phyloP scores from a whole-genome alignment of 2,329 filamentous ascomycete species.

The Microdochium nivale region DNA sequence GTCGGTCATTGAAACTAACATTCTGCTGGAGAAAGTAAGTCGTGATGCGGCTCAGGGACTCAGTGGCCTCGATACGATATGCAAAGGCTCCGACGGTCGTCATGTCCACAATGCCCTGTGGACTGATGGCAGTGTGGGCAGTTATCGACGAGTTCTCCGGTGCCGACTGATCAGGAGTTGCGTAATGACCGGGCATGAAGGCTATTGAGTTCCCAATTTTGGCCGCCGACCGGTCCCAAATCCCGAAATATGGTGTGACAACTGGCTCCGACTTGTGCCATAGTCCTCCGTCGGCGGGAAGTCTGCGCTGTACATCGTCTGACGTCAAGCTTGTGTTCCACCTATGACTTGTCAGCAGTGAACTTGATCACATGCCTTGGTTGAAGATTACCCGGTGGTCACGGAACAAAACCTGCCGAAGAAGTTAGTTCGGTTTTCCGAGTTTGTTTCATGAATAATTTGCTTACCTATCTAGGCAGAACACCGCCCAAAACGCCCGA shows the following conservation, averaged over 20 bases:
- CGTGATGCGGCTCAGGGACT: constrained; percentile 33
- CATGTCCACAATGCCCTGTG: constrained; percentile 20
- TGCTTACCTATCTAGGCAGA: constrained; percentile 21
- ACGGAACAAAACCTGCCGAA: neutral
- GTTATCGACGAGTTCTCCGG: neutral
- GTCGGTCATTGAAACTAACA: constrained; percentile 27
- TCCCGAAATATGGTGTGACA: constrained; percentile 32
- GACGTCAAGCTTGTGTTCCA: constrained; percentile 25
- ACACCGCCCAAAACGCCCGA: constrained; percentile 29
- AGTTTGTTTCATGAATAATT: neutral
- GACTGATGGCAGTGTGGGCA: neutral
- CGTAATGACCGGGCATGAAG: constrained; percentile 22
- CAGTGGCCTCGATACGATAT: constrained; percentile 36
- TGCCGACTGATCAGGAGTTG: constrained; percentile 3
- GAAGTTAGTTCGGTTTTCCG: neutral
- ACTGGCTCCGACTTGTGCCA: constrained; percentile 31
- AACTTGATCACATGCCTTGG: neutral
- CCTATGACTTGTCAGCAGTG: neutral
- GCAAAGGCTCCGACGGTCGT: constrained; percentile 34
- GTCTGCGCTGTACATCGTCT: constrained; percentile 20
- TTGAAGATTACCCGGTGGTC: neutral
- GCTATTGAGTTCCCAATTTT: constrained; percentile 29
- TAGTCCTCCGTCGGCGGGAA: constrained; percentile 28
- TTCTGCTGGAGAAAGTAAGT: constrained; percentile 35
- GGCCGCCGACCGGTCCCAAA: constrained; percentile 31